phyloP scores from a whole-genome alignment of 2,329 filamentous ascomycete genomes.

The Calonectria pseudoreteaudii region DNA sequence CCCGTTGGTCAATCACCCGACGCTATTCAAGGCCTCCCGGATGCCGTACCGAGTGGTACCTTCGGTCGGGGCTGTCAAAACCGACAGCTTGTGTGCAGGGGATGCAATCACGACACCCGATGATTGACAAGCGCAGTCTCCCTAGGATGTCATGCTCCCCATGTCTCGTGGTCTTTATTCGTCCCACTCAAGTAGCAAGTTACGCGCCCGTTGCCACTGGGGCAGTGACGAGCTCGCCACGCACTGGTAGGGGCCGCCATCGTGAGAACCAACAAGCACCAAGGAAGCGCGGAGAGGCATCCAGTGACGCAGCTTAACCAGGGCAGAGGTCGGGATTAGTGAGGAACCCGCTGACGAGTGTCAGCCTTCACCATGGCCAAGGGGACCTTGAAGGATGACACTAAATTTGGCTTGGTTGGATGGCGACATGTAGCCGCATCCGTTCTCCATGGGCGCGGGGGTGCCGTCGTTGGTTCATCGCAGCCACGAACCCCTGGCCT shows the following conservation, averaged over 20 bases:
- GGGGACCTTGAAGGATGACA: slow-evolving; percentile 20
- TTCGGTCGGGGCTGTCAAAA: slow-evolving; percentile 1
- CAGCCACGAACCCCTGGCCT: slow-evolving; percentile 34
- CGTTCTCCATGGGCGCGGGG: slow-evolving; percentile 40
- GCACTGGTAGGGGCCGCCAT: slow-evolving; percentile 26
- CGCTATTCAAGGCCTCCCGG: not conserved
- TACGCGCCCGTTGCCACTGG: slow-evolving; percentile 21
- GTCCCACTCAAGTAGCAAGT: slow-evolving; percentile 28
- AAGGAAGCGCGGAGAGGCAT: slow-evolving; percentile 29
- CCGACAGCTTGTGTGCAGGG: slow-evolving; percentile 1
- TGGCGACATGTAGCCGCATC: slow-evolving; percentile 29
- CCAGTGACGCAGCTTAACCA: slow-evolving; percentile 28
- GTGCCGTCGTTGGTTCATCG: slow-evolving; percentile 36
- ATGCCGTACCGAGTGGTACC: slow-evolving; percentile 14
- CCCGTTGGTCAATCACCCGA: not conserved
- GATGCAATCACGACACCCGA: slow-evolving; percentile 1
- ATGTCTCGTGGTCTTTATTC: slow-evolving; percentile 19
- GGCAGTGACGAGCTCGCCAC: slow-evolving; percentile 29
- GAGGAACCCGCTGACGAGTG: slow-evolving; percentile 31
- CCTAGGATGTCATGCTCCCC: slow-evolving; percentile 14
- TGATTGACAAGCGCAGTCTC: slow-evolving; percentile 1
- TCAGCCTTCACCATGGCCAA: slow-evolving; percentile 16
- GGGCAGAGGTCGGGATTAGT: slow-evolving; percentile 25
- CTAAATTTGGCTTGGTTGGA: slow-evolving; percentile 34
- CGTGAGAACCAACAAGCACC: slow-evolving; percentile 12